phyloP scores from a whole-genome alignment of 345 rosid species.

The Arabidopsis arenosa region DNA sequence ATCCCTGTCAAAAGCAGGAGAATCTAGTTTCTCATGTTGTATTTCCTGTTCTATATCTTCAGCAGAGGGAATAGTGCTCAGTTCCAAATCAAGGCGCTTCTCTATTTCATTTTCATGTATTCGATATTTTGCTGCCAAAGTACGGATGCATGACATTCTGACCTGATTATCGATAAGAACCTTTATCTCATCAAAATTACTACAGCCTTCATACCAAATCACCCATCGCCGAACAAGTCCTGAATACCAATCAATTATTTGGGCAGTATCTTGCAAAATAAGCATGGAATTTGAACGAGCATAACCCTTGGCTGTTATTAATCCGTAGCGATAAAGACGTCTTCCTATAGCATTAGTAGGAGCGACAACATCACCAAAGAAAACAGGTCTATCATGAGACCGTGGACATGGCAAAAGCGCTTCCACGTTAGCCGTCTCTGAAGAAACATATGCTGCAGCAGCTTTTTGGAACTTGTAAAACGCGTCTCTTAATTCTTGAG shows the following conservation, averaged over 20 bases:
- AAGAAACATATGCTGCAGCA: conserved; percentile 71
- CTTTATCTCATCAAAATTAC: conserved; percentile 73
- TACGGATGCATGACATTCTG: conserved; percentile 81
- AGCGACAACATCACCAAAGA: conserved; percentile 61
- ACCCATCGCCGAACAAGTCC: conserved; percentile 78
- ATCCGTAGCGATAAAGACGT: conserved; percentile 77
- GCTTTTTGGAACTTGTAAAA: conserved; percentile 66
- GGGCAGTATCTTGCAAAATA: conserved; percentile 67
- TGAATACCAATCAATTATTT: conserved; percentile 82
- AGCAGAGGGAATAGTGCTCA: conserved; percentile 60
- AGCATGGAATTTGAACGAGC: conserved; percentile 57
- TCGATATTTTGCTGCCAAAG: conserved; percentile 80
- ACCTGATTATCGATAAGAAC: conserved; percentile 56
- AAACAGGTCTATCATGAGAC: conserved; percentile 44
- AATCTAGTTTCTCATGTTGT: conserved; percentile 47
- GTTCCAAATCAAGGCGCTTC: conserved; percentile 68
- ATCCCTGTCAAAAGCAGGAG: conserved; percentile 52
- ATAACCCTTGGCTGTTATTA: conserved; percentile 65
- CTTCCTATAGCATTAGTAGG: conserved; percentile 72
- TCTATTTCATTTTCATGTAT: conserved; percentile 73
- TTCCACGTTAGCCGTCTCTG: conserved; percentile 69
- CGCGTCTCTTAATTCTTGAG: conserved; percentile 77
- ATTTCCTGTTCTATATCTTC: conserved; percentile 61
- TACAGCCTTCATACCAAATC: conserved; percentile 68
- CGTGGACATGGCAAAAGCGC: conserved; percentile 62